Evolutionary conservation across 2,329 filamentous ascomycete species (phyloP).

Genomic region (Diaporthe ilicicola): DNA sequence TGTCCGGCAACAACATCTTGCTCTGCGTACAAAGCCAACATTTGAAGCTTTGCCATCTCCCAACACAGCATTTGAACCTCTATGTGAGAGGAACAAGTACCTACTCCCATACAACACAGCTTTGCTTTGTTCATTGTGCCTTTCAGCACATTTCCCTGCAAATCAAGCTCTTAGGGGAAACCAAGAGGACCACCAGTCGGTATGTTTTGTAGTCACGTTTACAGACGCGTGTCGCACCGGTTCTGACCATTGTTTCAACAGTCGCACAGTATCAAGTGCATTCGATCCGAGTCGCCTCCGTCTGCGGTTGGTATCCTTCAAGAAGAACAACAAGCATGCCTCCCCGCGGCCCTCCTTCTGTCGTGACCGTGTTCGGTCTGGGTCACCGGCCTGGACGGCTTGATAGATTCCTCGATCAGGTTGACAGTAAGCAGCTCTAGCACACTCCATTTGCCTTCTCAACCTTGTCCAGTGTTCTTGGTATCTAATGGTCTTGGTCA

Average conservation of each 20-base stretch:
- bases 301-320: neutral
- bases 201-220: neutral
- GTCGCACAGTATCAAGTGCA: neutral
- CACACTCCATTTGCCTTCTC: neutral
- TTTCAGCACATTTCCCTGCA: neutral
- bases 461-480: neutral
- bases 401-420: neutral
- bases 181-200: neutral
- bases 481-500: neutral
- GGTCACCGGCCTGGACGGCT: neutral
- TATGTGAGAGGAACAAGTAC: neutral
- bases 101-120: neutral
- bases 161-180: neutral
- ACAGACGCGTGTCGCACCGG: neutral
- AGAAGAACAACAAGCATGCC: neutral
- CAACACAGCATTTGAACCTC: too few relatives aligned
- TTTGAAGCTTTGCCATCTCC: too few relatives aligned
- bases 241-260: neutral
- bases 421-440: neutral
- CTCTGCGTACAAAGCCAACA: neutral
- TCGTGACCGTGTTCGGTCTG: neutral
- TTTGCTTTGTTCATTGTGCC: neutral
- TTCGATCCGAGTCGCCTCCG: neutral
- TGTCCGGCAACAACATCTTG: neutral
- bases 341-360: neutral